Evolutionary conservation across 768 basidiomycete species (phyloP), one percentile per base, ranked within the genome.

Genomic region (Neoboletus subvelutipes): DNA sequence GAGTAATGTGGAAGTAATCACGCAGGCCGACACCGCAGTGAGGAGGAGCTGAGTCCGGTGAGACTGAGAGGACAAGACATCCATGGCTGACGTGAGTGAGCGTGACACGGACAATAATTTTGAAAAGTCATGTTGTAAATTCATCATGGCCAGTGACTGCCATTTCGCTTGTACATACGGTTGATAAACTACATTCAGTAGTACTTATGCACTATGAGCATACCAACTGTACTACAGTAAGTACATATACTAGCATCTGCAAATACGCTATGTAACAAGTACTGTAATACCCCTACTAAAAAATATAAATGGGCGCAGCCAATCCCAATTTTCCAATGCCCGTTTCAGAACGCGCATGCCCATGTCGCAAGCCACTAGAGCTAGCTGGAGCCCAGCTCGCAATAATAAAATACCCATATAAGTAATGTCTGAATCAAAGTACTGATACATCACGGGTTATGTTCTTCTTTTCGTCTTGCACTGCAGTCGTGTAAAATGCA

Each of bases 21-120:
- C 59, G 6, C 89, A 87, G 13, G 88, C 83, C 13, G 81, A 79
- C 42, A 85, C 60, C n/a, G 88, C 89, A 13, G 84, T 80, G 43
- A 81, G 74, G 28, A 89, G 64, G 45, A 92, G 81, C 66, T 91
- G 89, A 13, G 80, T 75, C 62, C 76, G 79, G 65, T 89, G 87
- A 22, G 85, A 83, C 39, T 77, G 75, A 29, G 55, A 48, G 24
- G 64, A 61, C 40, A 70, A 49, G 11, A n/a, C 43, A 40, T 64
- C 58, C 70, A 68, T 73, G 58, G 51, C 33, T 28, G 36, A 52
- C 36, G 26, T 39, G 59, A 37, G 22, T 8, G 17, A 41, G 10
- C 17, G 37, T 31, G 36, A 28, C 50, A 31, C 26, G 20, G 5
- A 31, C 41, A 28, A 10, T 33, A 57, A 15, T 4, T 45, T 50